A percentile compares a stretch with the other conserved stretches of the same genome.
Conservation (phyloP, 345 rosid genomes). For the Barbarea vulgaris region DNA sequence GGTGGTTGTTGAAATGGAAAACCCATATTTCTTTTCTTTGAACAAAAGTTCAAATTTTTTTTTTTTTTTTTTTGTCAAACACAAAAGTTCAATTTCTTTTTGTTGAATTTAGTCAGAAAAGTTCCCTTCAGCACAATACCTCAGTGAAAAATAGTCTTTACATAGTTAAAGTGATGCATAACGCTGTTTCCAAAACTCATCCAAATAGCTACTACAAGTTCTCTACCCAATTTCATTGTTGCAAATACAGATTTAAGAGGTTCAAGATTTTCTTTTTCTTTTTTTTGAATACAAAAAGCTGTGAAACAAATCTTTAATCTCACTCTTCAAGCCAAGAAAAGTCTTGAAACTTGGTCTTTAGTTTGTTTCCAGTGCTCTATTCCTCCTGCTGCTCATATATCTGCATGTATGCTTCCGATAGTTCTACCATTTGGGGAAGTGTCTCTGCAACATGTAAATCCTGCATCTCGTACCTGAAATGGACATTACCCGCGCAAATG, state of each 20-base stretch:
- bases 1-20: neutral
- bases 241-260: neutral
- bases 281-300: neutral
- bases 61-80: too few species aligned
- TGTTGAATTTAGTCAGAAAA: neutral
- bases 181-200: neutral
- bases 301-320: conserved; percentile 3
- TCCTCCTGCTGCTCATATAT: conserved; percentile 83
- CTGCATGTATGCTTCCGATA: conserved; percentile 96
- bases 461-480: conserved; percentile 96
- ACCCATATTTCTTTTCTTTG: neutral
- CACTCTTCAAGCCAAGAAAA: conserved; percentile 5
- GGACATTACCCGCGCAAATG: neutral
- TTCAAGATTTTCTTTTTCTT: neutral
- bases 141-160: neutral
- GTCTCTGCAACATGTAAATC: conserved; percentile 96
- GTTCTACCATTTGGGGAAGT: conserved; percentile 96
- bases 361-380: conserved; percentile 21
- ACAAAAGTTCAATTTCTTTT: too few species aligned
- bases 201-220: neutral
- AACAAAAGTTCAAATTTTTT: too few species aligned
- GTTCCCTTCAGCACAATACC: neutral
- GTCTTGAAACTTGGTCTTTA: conserved; percentile 1
- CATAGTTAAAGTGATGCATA: neutral
- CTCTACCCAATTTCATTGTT: conserved; percentile 1